Conservation (phyloP, 805 yeast genomes). For the Yarrowia sp. region DNA sequence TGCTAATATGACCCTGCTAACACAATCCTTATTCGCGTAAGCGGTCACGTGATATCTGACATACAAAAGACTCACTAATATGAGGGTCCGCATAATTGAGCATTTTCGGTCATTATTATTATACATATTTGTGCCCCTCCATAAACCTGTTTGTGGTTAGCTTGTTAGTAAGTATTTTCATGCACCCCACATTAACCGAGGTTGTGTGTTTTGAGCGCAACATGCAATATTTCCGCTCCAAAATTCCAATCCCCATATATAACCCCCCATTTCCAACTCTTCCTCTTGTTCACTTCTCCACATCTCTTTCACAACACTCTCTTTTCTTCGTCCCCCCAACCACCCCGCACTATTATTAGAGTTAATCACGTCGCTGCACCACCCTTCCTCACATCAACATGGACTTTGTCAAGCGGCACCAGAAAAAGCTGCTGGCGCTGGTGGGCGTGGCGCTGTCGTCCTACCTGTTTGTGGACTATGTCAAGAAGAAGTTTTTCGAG, state of each 20-base stretch:
- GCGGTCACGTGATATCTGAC: too few relatives aligned
- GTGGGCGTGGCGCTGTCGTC: constrained; percentile 48
- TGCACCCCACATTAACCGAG: constrained; percentile 18
- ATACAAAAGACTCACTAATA: too few relatives aligned
- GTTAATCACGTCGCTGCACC: constrained; percentile 18
- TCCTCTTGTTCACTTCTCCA: background rate
- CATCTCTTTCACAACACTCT: background rate
- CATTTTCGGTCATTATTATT: too few relatives aligned
- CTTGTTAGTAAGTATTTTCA: background rate
- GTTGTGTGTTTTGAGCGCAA: background rate
- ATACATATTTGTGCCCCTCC: background rate
- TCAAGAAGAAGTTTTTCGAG: constrained; percentile 48
- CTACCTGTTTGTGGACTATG: constrained; percentile 46
- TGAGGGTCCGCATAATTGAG: too few relatives aligned
- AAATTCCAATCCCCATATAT: too few relatives aligned
- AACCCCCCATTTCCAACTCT: too few relatives aligned
- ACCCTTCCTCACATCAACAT: constrained; percentile 26
- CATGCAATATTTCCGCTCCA: too few relatives aligned
- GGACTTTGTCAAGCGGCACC: constrained; percentile 47
- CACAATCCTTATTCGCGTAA: too few relatives aligned
- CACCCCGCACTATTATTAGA: constrained; percentile 16
- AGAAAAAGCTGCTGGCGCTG: constrained; percentile 45
- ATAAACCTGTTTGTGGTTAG: background rate
- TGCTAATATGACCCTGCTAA: too few relatives aligned
- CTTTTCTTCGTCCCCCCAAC: background rate